Conservation (phyloP, 129 eudicot species). For the Artemisia argyi region DNA sequence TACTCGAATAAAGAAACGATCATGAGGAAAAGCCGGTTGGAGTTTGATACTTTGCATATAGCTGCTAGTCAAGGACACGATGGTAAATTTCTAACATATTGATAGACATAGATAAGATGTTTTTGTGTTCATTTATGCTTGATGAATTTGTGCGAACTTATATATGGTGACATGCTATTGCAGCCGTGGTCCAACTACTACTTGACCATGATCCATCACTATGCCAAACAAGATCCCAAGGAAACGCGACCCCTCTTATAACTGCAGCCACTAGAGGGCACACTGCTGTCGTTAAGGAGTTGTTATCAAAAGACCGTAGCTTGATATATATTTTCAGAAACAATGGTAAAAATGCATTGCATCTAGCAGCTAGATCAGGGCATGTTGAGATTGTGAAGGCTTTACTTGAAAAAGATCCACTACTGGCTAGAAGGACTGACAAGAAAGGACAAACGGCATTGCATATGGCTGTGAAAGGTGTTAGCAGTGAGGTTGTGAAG, state of each 20-base stretch:
- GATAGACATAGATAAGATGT: neutral
- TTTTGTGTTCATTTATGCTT: neutral
- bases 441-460: conserved; percentile 83
- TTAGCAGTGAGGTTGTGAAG: conserved; percentile 59
- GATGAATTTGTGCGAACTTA: conserved; percentile 7
- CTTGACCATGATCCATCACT: conserved; percentile 65
- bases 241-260: conserved; percentile 70
- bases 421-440: conserved; percentile 68
- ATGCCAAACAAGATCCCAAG: conserved; percentile 58
- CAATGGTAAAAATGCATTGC: conserved; percentile 74
- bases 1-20: conserved; percentile 55
- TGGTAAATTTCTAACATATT: conserved; percentile 42
- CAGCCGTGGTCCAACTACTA: conserved; percentile 75
- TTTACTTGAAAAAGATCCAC: conserved; percentile 65
- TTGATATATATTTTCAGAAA: conserved; percentile 43
- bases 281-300: conserved; percentile 62
- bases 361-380: conserved; percentile 72
- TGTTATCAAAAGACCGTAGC: conserved; percentile 55
- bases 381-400: conserved; percentile 69
- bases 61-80: conserved; percentile 78
- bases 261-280: conserved; percentile 80
- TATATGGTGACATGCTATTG: conserved; percentile 24
- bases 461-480: conserved; percentile 90
- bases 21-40: conserved; percentile 50
- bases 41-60: conserved; percentile 68